Evolutionary conservation across 306 rosid species (phyloP), one percentile per base, ranked within the genome.

Genomic region (Hippophae tibetana): DNA sequence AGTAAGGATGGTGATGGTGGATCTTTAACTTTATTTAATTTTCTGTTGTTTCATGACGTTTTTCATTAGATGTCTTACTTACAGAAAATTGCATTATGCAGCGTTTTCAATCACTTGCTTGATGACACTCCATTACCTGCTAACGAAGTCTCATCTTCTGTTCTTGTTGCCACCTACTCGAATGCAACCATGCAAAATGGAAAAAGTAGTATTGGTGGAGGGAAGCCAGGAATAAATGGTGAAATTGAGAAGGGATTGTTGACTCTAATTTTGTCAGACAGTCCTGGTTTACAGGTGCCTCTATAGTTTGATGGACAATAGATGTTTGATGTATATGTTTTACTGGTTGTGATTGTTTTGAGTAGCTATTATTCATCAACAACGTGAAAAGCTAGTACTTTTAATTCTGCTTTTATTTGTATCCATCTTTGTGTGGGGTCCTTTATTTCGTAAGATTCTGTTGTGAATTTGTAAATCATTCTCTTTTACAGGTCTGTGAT

Each of bases 231-330:
- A 60, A 12, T 63, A 18, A 83, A 88, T 64, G 89, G 82, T 40
- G 99, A 92, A 73, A 76, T 77, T 60, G 99, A 88, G 87, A 92
- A 92, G 81, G 99, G 95, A 54, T 75, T 92, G 81, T 67, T 92
- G 77, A 88, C 99, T 13, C 75, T 86, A 87, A 66, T 92, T 63
- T 85, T 84, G 59, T 83, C 95, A 27, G 99, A 88, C 64, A 70
- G 78, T 77, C 88, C 95, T 64, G 96, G 99, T 80, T 77, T 92
- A 60, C 99, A 92, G 99, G 99, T 88, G 60, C 74, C 46, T 67
- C 72, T 52, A 38, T 61, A 73, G 13, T 52, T 73, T 72, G 69
- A 63, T 67, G 61, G 45, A 66, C 31, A 52, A 56, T 56, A 6
- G 41, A 6, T 27, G 10, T n/a, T 45, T 57, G 49, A 56, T 8